Percentiles rank a stretch among this genome's conserved stretches.
These are phyloP conservation scores for Pseudozyma pruni DNA, from an alignment of 1,284 basidiomycete species.

Conservation along the genomic window DNA sequence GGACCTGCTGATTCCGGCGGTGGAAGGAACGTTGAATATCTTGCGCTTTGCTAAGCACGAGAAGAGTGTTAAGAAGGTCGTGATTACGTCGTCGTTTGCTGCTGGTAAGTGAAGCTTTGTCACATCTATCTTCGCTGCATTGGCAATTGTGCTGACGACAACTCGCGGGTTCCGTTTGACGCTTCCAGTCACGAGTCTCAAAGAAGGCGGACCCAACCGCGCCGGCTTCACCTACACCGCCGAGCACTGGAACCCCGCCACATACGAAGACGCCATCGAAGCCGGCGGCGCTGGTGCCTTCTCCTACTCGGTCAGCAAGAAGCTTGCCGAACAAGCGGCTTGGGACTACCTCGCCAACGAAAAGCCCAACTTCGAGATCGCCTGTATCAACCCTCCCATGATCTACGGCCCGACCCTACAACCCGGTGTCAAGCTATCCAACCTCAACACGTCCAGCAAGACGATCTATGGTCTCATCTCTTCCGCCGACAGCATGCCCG, in stretches of 20 bases:
- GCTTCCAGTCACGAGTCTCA: constrained; percentile 53
- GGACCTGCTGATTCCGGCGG: constrained; percentile 67
- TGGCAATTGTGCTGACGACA: too few relatives aligned
- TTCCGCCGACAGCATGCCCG: constrained; percentile 49
- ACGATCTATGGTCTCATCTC: constrained; percentile 61
- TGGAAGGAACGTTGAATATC: constrained; percentile 67
- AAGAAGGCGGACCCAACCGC: constrained; percentile 56
- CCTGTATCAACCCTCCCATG: constrained; percentile 61
- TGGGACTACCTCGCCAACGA: constrained; percentile 58
- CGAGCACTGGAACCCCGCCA: constrained; percentile 57
- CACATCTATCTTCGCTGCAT: too few relatives aligned
- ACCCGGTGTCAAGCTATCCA: constrained; percentile 43
- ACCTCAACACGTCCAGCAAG: constrained; percentile 59
- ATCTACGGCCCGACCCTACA: constrained; percentile 59
- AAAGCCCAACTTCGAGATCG: constrained; percentile 44
- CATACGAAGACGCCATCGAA: constrained; percentile 53
- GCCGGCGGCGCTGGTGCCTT: constrained; percentile 54
- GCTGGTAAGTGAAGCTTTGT: too few relatives aligned
- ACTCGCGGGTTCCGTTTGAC: too few relatives aligned
- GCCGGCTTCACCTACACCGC: constrained; percentile 55
- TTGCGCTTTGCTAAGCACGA: constrained; percentile 58
- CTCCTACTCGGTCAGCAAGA: constrained; percentile 60
- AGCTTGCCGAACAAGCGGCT: constrained; percentile 61
- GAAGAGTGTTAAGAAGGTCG: constrained; percentile 57
- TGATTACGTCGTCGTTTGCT: constrained; percentile 63